A percentile compares a stretch with the other conserved stretches of the same genome.
Conservation (phyloP, 2,329 filamentous ascomycete species). For the Talaromyces verruculosus region DNA sequence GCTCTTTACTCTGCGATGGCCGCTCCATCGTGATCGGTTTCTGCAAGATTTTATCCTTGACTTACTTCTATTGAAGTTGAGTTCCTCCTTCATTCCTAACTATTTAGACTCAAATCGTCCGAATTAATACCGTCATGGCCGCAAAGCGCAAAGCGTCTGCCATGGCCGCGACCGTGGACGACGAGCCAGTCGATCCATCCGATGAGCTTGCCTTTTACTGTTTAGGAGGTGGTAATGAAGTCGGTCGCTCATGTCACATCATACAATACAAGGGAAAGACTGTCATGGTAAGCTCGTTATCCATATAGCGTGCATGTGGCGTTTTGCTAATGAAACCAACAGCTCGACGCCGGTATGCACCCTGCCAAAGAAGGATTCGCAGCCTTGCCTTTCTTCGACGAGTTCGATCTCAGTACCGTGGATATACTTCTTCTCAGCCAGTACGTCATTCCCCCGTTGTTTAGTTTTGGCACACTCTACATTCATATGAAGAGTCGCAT, state of each 20-base stretch:
- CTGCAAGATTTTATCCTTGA: neutral
- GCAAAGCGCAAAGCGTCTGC: slow-evolving; percentile 84
- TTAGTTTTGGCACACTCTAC: neutral
- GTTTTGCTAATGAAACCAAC: slow-evolving; percentile 24
- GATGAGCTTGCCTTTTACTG: slow-evolving; percentile 95
- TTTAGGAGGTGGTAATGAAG: slow-evolving; percentile 93
- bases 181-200: slow-evolving; percentile 86
- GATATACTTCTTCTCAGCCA: slow-evolving; percentile 98
- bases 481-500: slow-evolving; percentile 8
- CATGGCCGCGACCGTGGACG: slow-evolving; percentile 64
- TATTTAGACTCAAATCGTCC: neutral
- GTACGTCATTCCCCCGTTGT: slow-evolving; percentile 64
- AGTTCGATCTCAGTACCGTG: slow-evolving; percentile 95
- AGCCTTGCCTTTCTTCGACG: slow-evolving; percentile 93
- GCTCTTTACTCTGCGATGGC: slow-evolving; percentile 18
- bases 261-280: slow-evolving; percentile 99
- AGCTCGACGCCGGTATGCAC: slow-evolving; percentile 97
- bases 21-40: slow-evolving; percentile 18
- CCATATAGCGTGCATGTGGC: no score
- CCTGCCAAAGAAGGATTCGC: slow-evolving; percentile 93
- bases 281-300: slow-evolving; percentile 70
- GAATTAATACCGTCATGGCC: slow-evolving; percentile 62
- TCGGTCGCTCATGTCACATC: slow-evolving; percentile 95
- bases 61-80: neutral
- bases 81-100: neutral